Percentiles rank a stretch among this genome's conserved stretches.
These are phyloP conservation scores for Aphanomyces stellatus DNA, from an alignment of 352 stramenopile genomes.

Conservation along the genomic window DNA sequence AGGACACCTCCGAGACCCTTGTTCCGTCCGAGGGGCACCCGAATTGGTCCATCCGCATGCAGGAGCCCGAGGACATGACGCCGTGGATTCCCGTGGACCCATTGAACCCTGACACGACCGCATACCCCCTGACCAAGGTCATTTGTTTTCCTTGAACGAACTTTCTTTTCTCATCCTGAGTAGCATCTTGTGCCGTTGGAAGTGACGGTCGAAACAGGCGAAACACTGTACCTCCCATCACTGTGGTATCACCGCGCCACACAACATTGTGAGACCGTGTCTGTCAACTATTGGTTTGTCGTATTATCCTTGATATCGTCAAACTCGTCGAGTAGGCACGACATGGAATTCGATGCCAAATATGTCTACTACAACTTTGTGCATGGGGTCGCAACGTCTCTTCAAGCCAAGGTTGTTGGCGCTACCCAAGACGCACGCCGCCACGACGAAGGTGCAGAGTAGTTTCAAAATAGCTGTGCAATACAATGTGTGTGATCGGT, in stretches of 20 bases:
- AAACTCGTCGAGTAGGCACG: slow-evolving; percentile 27
- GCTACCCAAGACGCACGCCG: too few species aligned
- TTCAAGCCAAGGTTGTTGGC: too few species aligned
- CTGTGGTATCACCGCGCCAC: slow-evolving; percentile 82
- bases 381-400: slow-evolving; percentile 32
- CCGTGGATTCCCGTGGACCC: slow-evolving; percentile 79
- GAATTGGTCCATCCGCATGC: slow-evolving; percentile 18
- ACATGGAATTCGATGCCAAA: slow-evolving; percentile 83
- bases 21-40: neutral
- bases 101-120: slow-evolving; percentile 41
- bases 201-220: slow-evolving; percentile 54
- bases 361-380: slow-evolving; percentile 85
- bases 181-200: slow-evolving; percentile 44
- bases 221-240: slow-evolving; percentile 67
- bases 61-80: slow-evolving; percentile 42
- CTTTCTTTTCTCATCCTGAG: too few species aligned
- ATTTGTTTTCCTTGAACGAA: too few species aligned
- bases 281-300: slow-evolving; percentile 74
- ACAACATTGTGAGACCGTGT: slow-evolving; percentile 62
- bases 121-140: slow-evolving; percentile 38
- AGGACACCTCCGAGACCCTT: neutral
- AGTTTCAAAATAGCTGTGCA: neutral
- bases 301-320: neutral
- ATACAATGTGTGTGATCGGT: neutral
- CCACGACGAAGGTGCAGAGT: neutral